Percentiles rank a stretch among this genome's conserved stretches.
Evolutionary conservation across 2,329 filamentous ascomycete genomes (phyloP).

Genomic region (Biscogniauxia marginata): DNA sequence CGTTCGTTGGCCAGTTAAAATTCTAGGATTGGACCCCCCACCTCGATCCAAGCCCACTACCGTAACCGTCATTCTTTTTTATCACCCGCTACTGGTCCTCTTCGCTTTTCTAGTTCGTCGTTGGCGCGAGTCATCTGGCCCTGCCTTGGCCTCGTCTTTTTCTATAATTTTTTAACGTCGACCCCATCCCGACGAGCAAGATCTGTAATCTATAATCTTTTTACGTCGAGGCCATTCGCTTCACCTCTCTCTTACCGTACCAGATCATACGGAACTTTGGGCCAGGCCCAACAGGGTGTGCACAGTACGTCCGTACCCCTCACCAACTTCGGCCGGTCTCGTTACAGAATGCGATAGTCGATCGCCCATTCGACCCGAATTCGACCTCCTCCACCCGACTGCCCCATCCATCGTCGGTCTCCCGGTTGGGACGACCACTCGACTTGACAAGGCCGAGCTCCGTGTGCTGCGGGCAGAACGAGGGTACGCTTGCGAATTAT

Average conservation of each 20-base stretch:
- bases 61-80: background rate
- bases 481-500: no score
- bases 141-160: background rate
- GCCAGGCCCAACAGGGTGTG: background rate
- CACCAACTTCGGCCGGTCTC: no score
- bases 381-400: background rate
- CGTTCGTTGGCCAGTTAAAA: background rate
- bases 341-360: background rate
- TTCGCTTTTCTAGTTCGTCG: background rate
- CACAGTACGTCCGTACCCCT: background rate
- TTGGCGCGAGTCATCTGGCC: background rate
- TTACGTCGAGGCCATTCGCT: background rate
- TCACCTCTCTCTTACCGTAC: background rate
- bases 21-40: background rate
- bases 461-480: background rate
- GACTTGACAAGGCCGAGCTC: background rate
- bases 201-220: background rate
- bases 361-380: background rate
- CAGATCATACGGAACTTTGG: background rate
- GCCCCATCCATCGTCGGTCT: background rate
- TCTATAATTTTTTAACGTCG: background rate
- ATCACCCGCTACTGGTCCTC: background rate
- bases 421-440: background rate
- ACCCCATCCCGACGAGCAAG: no score
- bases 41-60: background rate